phyloP scores from a whole-genome alignment of 768 basidiomycete species.

The Pleurotus cornucopiae region DNA sequence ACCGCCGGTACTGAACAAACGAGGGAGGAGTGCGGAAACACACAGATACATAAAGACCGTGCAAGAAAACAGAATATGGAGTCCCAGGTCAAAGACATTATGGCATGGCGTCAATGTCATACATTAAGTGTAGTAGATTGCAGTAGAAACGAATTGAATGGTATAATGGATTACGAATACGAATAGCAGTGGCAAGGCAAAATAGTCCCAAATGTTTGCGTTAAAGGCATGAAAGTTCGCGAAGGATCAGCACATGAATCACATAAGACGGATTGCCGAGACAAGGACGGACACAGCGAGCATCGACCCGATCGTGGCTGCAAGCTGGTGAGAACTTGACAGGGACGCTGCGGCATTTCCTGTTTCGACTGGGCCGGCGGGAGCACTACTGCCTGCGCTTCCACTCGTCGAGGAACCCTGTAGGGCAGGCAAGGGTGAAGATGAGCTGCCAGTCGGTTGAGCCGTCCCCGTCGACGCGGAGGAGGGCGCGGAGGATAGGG shows the following conservation, averaged over 20 bases:
- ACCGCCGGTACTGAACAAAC: no score
- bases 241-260: neutral
- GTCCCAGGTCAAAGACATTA: no score
- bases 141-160: no score
- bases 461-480: neutral
- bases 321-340: neutral
- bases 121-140: no score
- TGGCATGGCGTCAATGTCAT: no score
- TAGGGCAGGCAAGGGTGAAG: neutral
- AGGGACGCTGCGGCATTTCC: slow-evolving; percentile 2
- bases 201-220: no score
- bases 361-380: neutral
- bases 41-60: no score
- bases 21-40: no score
- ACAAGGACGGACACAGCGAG: neutral
- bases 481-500: neutral
- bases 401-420: slow-evolving; percentile 1
- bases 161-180: no score
- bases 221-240: no score
- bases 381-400: neutral
- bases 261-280: neutral
- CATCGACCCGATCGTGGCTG: slow-evolving; percentile 1
- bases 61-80: no score
- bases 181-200: no score
- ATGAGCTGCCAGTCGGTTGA: neutral